Percentiles rank a stretch among this genome's conserved stretches.
phyloP scores from a whole-genome alignment of 257 asterid species.

The Solanum lycopersicoides region DNA sequence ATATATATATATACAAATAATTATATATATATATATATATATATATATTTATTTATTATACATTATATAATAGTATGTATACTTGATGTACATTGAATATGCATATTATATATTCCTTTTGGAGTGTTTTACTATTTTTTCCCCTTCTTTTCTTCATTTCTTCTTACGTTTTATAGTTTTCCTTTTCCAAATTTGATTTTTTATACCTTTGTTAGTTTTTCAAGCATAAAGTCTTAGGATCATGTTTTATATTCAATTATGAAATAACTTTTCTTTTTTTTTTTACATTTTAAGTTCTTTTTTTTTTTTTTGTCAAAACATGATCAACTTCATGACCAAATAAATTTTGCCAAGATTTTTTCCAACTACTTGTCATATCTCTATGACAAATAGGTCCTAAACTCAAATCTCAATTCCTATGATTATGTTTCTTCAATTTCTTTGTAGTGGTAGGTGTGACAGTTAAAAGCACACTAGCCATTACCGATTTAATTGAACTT shows the following conservation, averaged over 20 bases:
- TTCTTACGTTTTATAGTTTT: neutral
- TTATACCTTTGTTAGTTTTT: neutral
- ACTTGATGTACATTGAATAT: neutral
- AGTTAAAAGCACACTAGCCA: neutral
- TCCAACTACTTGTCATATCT: neutral
- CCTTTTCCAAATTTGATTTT: neutral
- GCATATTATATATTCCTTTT: neutral
- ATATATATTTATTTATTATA: no score
- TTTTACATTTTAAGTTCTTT: neutral
- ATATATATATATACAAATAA: no score
- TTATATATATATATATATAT: no score
- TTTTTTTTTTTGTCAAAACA: neutral
- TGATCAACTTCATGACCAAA: neutral
- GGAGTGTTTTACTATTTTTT: neutral
- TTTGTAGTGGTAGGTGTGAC: neutral
- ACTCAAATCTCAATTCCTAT: neutral
- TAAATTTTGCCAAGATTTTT: neutral
- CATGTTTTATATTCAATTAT: neutral
- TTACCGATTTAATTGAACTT: neutral
- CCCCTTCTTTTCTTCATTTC: no score
- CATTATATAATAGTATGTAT: neutral
- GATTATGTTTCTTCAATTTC: neutral
- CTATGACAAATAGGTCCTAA: neutral
- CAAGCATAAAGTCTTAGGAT: neutral
- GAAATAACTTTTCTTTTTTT: neutral